Evolutionary conservation across 2,329 filamentous ascomycete species (phyloP), one percentile per base, ranked within the genome.

Genomic region (Camptophora hylomeconis): DNA sequence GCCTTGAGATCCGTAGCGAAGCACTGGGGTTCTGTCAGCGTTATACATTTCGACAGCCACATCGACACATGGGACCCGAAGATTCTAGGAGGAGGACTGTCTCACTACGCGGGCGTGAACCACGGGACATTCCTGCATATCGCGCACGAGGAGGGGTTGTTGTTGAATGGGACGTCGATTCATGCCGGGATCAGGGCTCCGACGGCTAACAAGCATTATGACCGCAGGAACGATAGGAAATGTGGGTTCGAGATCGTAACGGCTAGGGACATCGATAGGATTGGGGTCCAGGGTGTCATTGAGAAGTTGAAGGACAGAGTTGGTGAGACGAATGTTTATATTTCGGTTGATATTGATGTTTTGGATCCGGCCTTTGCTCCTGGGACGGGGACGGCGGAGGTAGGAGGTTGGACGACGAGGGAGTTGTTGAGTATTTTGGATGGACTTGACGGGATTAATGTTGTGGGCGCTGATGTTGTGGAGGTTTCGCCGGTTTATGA

Each of bases 11-110:
- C 64, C 3, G 60, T 62, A 0, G 47, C 58, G 38, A 36, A 57
- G 3, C 55, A 60, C 26, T 70, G 59, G 57, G 66, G 65, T 1
- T 46, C 56, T 9, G 61, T 69, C 2, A 67, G 63, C 36, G 65
- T 70, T 5, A 67, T 70, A n/a, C 65, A 69, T 45, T 70, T 71
- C 39, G 66, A 70, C 41, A 63, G 57, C 24, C 65, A 67, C 41
- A 47, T 67, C 34, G 61, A 69, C 45, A 70, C 65, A 0, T 69
- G 66, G 65, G 59, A 69, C 46, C 66, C 65, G 2, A 47, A 62
- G 20, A 60, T 67, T 0, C 47, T 70, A 13, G 64, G 64, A 6
- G 64, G 64, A 17, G 63, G 63, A 2, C 51, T 68, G 5, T 65
- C 58, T 5, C 52, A 61, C 31, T 67, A 67, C 42, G 63, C 65